Evolutionary conservation across 225 moss, liverwort and hornwort genomes (phyloP).

Genomic region (Ulota crispa): DNA sequence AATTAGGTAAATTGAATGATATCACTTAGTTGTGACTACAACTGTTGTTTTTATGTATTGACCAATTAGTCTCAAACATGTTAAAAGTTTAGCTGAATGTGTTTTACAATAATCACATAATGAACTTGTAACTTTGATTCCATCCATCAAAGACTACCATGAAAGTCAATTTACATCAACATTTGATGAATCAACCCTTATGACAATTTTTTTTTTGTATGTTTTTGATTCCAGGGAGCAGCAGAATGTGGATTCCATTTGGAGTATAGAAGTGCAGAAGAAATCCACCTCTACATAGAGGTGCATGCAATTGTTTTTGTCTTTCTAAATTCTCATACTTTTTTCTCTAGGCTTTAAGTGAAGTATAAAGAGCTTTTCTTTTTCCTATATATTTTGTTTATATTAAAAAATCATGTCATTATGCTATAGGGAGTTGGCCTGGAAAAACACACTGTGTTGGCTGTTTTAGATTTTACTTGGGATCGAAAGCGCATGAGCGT

Average conservation of each 20-base stretch:
- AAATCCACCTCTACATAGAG: constrained; percentile 40
- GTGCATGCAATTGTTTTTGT: constrained; percentile 6
- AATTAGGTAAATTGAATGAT: constrained; percentile 20
- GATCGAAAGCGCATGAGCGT: constrained; percentile 56
- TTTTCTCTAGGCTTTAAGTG: neutral
- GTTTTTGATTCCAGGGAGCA: constrained; percentile 39
- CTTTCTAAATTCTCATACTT: neutral
- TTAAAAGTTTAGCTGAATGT: neutral
- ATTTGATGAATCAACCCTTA: neutral
- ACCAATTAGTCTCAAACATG: neutral
- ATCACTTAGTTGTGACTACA: neutral
- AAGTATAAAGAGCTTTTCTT: neutral
- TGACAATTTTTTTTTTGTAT: constrained; percentile 21
- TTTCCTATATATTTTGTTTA: neutral
- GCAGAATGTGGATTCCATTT: constrained; percentile 52
- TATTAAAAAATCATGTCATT: neutral
- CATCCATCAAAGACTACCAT: neutral
- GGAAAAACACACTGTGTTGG: constrained; percentile 40
- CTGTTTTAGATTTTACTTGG: constrained; percentile 51
- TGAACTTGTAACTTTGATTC: neutral
- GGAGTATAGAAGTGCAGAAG: constrained; percentile 39
- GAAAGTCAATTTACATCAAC: neutral
- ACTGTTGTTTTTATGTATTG: neutral
- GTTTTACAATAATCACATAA: neutral
- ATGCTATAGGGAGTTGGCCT: constrained; percentile 38